phyloP scores from a whole-genome alignment of 192 early-diverging fungal species.

The Hyaloraphidium curvatum region DNA sequence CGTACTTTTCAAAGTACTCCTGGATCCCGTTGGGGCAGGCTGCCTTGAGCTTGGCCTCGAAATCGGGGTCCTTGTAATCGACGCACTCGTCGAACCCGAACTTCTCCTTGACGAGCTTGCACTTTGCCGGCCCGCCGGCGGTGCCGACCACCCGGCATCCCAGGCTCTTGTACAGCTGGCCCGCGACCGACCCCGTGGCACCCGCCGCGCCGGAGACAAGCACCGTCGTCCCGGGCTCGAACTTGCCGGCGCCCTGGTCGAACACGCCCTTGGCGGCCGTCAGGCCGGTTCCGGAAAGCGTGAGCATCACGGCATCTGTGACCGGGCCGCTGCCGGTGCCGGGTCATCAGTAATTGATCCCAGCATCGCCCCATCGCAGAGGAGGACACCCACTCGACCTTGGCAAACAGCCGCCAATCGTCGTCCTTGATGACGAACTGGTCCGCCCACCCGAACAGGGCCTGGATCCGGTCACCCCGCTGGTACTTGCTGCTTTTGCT shows the following conservation, averaged over 20 bases:
- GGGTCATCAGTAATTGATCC: too few relatives aligned
- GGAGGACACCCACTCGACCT: too few relatives aligned
- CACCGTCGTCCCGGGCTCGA: constrained; percentile 6
- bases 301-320: too few relatives aligned
- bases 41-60: not conserved
- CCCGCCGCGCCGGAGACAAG: constrained; percentile 31
- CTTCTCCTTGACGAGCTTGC: constrained; percentile 21
- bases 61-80: constrained; percentile 30
- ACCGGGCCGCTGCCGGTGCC: too few relatives aligned
- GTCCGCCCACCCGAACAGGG: too few relatives aligned
- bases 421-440: too few relatives aligned
- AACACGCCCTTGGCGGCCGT: too few relatives aligned
- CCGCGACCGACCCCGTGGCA: constrained; percentile 23
- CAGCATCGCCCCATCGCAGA: too few relatives aligned
- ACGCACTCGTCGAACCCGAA: constrained; percentile 27
- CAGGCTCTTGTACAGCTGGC: constrained; percentile 11
- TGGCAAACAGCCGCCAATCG: too few relatives aligned
- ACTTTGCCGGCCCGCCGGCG: constrained; percentile 30
- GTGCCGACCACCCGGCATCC: constrained; percentile 29
- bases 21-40: constrained; percentile 3
- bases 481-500: too few relatives aligned
- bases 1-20: not conserved
- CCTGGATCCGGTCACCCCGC: too few relatives aligned
- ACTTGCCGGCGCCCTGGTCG: not conserved
- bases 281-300: too few relatives aligned